These are phyloP conservation scores for Candida glaebosa DNA, from an alignment of 805 yeast genomes.

Conservation along the genomic window DNA sequence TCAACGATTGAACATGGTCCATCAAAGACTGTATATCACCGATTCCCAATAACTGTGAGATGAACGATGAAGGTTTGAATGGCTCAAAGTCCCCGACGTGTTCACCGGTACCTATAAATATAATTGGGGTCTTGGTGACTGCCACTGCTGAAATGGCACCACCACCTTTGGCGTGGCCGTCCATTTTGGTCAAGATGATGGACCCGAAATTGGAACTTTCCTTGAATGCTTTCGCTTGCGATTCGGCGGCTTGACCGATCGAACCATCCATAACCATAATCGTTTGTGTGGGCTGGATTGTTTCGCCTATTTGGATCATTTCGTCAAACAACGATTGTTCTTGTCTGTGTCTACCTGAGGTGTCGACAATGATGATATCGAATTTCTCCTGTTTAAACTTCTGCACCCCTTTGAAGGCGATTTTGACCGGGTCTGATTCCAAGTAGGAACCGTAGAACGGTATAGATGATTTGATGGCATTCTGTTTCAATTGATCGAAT, in stretches of 20 bases:
- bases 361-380: constrained; percentile 92
- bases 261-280: constrained; percentile 97
- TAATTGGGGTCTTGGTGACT: constrained; percentile 91
- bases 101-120: constrained; percentile 97
- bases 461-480: constrained; percentile 90
- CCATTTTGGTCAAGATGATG: constrained; percentile 92
- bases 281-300: constrained; percentile 91
- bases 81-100: constrained; percentile 91
- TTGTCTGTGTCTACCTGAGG: constrained; percentile 97
- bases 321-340: constrained; percentile 88
- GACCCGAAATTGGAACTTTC: constrained; percentile 93
- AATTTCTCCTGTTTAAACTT: constrained; percentile 88
- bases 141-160: constrained; percentile 99
- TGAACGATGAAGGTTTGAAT: constrained; percentile 84
- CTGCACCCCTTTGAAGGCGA: constrained; percentile 87
- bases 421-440: constrained; percentile 92
- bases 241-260: constrained; percentile 97
- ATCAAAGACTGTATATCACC: constrained; percentile 92
- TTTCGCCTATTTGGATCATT: constrained; percentile 88
- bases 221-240: constrained; percentile 91
- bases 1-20: constrained; percentile 88
- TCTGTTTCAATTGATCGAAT: constrained; percentile 95
- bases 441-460: constrained; percentile 95
- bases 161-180: constrained; percentile 99
- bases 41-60: constrained; percentile 89